phyloP scores from a whole-genome alignment of 331 rosid genomes.

The Telfairia occidentalis region DNA sequence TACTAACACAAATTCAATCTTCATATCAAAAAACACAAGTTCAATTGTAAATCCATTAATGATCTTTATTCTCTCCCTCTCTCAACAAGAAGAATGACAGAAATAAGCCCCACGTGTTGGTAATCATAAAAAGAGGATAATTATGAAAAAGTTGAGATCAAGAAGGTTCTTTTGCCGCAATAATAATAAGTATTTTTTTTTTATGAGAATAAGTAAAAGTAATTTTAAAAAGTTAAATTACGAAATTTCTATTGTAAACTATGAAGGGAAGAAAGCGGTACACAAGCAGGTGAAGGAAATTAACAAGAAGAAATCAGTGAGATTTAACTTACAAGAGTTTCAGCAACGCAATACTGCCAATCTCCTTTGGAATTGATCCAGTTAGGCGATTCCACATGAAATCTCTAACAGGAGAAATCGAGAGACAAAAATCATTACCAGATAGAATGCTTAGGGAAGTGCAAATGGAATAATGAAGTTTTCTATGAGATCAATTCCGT shows the following conservation, averaged over 20 bases:
- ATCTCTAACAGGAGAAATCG: conserved; percentile 36
- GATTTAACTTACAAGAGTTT: conserved; percentile 55
- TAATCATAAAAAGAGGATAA: neutral
- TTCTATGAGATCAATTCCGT: neutral
- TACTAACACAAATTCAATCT: neutral
- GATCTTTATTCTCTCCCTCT: neutral
- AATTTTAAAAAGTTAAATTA: neutral
- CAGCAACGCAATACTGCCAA: conserved; percentile 45
- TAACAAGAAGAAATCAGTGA: conserved; percentile 2
- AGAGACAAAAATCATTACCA: neutral
- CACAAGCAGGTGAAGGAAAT: conserved; percentile 7
- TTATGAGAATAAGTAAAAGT: neutral
- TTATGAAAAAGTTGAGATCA: neutral
- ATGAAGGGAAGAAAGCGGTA: neutral
- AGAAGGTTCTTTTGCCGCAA: neutral
- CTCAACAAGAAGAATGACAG: neutral
- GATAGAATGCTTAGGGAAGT: neutral
- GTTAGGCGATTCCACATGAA: conserved; percentile 81
- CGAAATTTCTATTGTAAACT: neutral
- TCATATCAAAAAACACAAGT: no score
- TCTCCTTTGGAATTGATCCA: conserved; percentile 72
- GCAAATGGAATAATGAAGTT: neutral
- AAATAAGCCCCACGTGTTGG: neutral
- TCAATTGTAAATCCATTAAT: neutral
- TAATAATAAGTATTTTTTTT: neutral